phyloP scores from a whole-genome alignment of 495 filamentous ascomycete species.

The Sphaerosporella brunnea region DNA sequence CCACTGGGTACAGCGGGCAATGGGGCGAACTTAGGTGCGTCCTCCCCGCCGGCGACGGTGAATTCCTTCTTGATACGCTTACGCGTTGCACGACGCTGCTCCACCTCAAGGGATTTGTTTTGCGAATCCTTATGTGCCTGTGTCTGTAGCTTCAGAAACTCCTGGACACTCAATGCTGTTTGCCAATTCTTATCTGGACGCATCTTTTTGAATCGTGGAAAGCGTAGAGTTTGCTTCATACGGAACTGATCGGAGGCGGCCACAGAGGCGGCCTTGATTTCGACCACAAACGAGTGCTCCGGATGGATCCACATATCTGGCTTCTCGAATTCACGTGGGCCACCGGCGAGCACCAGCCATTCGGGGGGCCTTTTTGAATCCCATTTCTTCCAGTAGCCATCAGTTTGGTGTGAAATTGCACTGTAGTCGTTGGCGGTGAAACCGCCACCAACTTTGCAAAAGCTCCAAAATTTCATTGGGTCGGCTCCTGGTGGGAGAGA shows the following conservation, averaged over 20 bases:
- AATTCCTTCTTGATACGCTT: slow-evolving; percentile 52
- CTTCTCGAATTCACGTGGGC: slow-evolving; percentile 52
- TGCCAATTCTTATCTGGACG: slow-evolving; percentile 73
- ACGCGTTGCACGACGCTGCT: slow-evolving; percentile 47
- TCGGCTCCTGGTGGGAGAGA: slow-evolving; percentile 30
- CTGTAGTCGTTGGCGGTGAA: slow-evolving; percentile 74
- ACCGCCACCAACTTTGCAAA: slow-evolving; percentile 91
- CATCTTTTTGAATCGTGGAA: slow-evolving; percentile 75
- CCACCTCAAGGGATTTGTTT: slow-evolving; percentile 65
- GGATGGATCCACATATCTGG: slow-evolving; percentile 93
- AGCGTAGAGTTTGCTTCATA: slow-evolving; percentile 62
- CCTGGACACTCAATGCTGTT: slow-evolving; percentile 53
- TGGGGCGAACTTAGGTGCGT: slow-evolving; percentile 10
- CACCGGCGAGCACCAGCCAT: slow-evolving; percentile 67
- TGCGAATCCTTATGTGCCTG: slow-evolving; percentile 49
- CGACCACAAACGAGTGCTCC: slow-evolving; percentile 66
- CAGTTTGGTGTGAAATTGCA: slow-evolving; percentile 61
- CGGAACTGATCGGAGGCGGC: slow-evolving; percentile 58
- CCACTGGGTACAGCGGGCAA: slow-evolving; percentile 8
- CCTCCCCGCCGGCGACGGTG: slow-evolving; percentile 43
- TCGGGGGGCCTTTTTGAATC: slow-evolving; percentile 62
- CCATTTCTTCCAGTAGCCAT: slow-evolving; percentile 83
- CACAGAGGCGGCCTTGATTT: slow-evolving; percentile 78
- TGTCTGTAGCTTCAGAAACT: slow-evolving; percentile 54
- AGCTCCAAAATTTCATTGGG: slow-evolving; percentile 49